phyloP scores from a whole-genome alignment of 139 green algal genomes.

The Closterium sp. region DNA sequence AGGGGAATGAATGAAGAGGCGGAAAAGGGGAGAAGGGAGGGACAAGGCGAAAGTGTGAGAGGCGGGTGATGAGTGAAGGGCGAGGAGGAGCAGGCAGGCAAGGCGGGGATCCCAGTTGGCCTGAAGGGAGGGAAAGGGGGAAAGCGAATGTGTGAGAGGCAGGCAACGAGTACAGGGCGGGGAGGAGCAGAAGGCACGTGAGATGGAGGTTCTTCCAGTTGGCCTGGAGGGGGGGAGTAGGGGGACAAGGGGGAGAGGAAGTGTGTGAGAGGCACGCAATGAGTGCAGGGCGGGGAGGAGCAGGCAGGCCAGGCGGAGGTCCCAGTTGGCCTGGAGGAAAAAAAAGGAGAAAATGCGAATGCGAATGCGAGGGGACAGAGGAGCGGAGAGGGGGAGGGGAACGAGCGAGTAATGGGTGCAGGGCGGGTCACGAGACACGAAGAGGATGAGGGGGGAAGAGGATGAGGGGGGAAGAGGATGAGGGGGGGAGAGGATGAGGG shows the following conservation, averaged over 20 bases:
- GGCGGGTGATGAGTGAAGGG: neutral
- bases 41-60: neutral
- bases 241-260: neutral
- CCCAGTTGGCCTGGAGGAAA: neutral
- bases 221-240: too few relatives aligned
- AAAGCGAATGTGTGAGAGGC: neutral
- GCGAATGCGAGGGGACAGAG: too few relatives aligned
- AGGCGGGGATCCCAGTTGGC: neutral
- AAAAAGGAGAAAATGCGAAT: too few relatives aligned
- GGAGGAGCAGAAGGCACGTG: too few relatives aligned
- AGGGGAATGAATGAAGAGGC: neutral
- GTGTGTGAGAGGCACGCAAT: neutral
- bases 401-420: too few relatives aligned
- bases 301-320: neutral
- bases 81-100: neutral
- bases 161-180: too few relatives aligned
- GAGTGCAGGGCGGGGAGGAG: neutral
- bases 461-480: too few relatives aligned
- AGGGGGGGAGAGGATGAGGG: too few relatives aligned
- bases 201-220: neutral
- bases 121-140: neutral
- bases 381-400: too few relatives aligned
- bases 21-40: neutral
- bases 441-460: conserved; percentile 18
- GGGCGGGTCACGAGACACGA: neutral